phyloP scores from a whole-genome alignment of 1,284 basidiomycete species.

The Agaricales sp. region DNA sequence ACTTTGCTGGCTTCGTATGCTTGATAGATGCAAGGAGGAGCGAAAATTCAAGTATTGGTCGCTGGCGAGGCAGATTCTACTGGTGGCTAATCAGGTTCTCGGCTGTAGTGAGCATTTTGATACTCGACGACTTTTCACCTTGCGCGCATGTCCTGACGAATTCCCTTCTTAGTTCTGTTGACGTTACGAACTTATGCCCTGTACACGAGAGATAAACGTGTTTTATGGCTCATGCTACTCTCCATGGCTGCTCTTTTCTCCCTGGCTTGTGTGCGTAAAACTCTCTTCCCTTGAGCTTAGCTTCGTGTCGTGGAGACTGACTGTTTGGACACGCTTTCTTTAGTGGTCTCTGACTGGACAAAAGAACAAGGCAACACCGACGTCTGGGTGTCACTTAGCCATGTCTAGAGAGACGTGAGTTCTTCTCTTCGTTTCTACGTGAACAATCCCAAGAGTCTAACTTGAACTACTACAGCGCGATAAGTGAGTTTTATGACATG shows the following conservation, averaged over 20 bases:
- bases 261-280: neutral
- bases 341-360: conserved; percentile 1
- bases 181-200: conserved; percentile 1
- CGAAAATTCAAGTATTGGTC: conserved; percentile 7
- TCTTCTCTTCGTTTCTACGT: neutral
- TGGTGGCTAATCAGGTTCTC: neutral
- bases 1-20: neutral
- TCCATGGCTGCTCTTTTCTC: neutral
- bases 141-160: neutral
- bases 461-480: neutral
- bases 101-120: neutral
- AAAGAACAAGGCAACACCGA: neutral
- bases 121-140: neutral
- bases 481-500: neutral
- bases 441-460: too few species aligned
- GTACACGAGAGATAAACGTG: neutral
- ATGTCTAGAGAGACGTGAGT: neutral
- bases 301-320: neutral
- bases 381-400: neutral
- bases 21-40: neutral
- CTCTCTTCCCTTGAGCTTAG: neutral
- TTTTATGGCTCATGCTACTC: neutral
- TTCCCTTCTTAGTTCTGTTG: neutral
- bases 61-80: neutral
- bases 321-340: neutral